A percentile compares a stretch with the other conserved stretches of the same genome.
These are phyloP conservation scores for Xylariomycetidae sp. DNA, from an alignment of 2,329 filamentous ascomycete genomes.

Conservation along the genomic window DNA sequence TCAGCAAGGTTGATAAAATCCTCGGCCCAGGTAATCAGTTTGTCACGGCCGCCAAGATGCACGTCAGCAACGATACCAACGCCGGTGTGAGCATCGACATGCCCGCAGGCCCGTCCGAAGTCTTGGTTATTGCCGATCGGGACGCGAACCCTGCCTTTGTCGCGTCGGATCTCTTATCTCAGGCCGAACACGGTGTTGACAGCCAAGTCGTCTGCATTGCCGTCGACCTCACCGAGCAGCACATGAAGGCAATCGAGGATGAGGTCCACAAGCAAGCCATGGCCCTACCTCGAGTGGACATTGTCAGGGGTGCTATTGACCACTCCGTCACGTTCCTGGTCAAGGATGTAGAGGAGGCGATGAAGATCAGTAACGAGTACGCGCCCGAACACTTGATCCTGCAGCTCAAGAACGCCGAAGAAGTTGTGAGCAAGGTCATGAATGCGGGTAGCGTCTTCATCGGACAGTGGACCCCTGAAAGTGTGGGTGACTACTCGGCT, in stretches of 20 bases:
- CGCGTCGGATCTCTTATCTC: conserved; percentile 87
- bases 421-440: conserved; percentile 71
- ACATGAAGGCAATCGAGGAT: conserved; percentile 81
- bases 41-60: conserved; percentile 97
- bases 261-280: conserved; percentile 85
- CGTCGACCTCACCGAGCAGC: conserved; percentile 67
- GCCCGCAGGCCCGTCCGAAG: conserved; percentile 94
- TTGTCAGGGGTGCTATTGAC: conserved; percentile 82
- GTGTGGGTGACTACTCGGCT: conserved; percentile 95
- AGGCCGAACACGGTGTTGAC: conserved; percentile 95
- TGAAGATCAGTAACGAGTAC: conserved; percentile 85
- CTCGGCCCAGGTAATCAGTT: conserved; percentile 97
- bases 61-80: conserved; percentile 94
- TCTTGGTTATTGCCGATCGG: conserved; percentile 90
- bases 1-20: conserved; percentile 98
- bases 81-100: conserved; percentile 96
- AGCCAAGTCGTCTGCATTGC: conserved; percentile 92
- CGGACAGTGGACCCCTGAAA: conserved; percentile 94
- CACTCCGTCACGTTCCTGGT: conserved; percentile 88
- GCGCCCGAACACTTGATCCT: conserved; percentile 96
- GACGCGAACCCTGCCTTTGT: conserved; percentile 90
- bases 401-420: conserved; percentile 73
- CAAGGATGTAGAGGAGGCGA: conserved; percentile 64
- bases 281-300: conserved; percentile 84
- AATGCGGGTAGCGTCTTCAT: conserved; percentile 97